A percentile compares a stretch with the other conserved stretches of the same genome.
Conservation (phyloP, 176 grass and related monocot genomes). For the Rhynchospora pubera region DNA sequence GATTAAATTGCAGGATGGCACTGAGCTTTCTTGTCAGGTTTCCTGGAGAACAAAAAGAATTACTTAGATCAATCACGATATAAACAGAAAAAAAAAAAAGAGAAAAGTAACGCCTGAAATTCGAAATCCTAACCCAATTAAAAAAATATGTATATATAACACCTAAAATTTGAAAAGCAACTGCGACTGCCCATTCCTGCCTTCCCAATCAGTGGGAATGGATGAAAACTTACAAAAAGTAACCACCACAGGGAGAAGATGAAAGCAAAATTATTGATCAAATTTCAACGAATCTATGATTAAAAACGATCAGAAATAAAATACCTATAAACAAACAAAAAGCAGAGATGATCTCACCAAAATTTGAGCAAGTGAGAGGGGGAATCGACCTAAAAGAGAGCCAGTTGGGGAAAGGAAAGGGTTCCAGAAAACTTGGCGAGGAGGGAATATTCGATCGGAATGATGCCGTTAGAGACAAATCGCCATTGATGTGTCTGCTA, state of each 20-base stretch:
- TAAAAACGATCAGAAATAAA: background rate
- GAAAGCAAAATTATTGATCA: background rate
- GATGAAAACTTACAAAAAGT: background rate
- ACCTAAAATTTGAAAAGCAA: background rate
- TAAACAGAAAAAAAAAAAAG: background rate
- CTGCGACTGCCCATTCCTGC: no score
- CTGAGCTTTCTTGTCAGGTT: background rate
- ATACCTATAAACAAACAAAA: background rate
- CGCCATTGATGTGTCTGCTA: conserved; percentile 2
- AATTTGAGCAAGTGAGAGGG: background rate
- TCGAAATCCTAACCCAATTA: background rate
- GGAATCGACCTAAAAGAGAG: background rate
- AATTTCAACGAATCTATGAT: background rate
- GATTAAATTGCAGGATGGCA: background rate
- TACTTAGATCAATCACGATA: conserved; percentile 8
- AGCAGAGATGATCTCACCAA: background rate
- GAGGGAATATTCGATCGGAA: conserved; percentile 13
- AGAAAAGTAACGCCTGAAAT: background rate
- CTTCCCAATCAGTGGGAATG: background rate
- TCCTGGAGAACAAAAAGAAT: background rate
- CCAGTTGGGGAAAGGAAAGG: background rate
- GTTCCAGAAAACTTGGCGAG: conserved; percentile 7
- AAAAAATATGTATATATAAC: background rate
- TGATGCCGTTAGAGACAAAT: background rate
- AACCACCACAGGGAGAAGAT: background rate